Evolutionary conservation across 345 rosid species (phyloP), one percentile per base, ranked within the genome.

Genomic region (Odontarrhena argentea): DNA sequence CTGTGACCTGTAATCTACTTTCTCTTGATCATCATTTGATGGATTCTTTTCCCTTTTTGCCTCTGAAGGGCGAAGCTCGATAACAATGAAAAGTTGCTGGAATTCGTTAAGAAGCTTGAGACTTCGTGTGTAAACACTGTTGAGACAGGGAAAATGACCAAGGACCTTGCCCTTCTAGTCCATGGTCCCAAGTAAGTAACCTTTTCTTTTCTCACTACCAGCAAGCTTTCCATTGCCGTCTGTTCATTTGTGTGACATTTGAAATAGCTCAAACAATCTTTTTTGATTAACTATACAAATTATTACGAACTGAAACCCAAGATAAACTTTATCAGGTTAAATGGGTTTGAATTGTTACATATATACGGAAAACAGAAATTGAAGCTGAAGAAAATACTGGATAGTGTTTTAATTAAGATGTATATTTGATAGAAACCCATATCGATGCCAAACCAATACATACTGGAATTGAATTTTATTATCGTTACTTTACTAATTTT

Each of bases 71-170:
- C 95, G 37, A 87, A 94, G 77, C 84, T 91, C 45, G 99, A 94
- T 77, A 80, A 84, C 74, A 91, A 88, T 42, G 81, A 84, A 52
- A 81, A 70, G 73, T 74, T 94, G 74, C 57, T 82, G 73, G 86
- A 84, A 79, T 94, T 94, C 57, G 95, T 84, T 43, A 81, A 64
- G 77, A 90, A 94, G 85, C 73, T 91, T 55, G 99, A 94, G 85
- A 73, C 86, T 1, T 84, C 99, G 12, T 94, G 99, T 73, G 63
- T 91, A 8, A 92, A 78, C 77, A 82, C 95, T 8, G 96, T 90
- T 53, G 98, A 93, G 76, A 73, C 83, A 15, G 97, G 97, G 46
- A 85, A 85, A 82, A 90, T 90, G 96, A 93, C 98, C 32, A 93
- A 93, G 84, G 98, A 93, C 82, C 98, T 93, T 68, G 91, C 97